Evolutionary conservation across 768 basidiomycete species (phyloP).

Genomic region (Termitomyces sp.): DNA sequence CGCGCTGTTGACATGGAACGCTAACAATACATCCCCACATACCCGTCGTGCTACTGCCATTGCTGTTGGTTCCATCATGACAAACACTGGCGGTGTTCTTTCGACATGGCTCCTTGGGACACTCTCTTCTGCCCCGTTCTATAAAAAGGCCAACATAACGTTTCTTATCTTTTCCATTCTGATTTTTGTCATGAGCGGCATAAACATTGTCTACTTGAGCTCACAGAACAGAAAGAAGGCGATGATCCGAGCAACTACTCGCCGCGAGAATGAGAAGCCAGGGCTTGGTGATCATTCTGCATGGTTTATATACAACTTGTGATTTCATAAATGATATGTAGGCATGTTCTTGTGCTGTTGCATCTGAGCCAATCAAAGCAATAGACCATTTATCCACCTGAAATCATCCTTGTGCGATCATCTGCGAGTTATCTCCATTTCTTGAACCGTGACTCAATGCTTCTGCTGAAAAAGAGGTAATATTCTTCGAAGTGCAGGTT

Average conservation of each 20-base stretch:
- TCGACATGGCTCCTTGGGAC: conserved; percentile 56
- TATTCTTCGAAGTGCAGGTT: no score
- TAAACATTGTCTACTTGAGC: conserved; percentile 38
- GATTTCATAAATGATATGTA: no score
- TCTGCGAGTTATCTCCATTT: no score
- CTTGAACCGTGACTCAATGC: no score
- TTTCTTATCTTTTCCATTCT: conserved; percentile 35
- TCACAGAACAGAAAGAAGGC: conserved; percentile 44
- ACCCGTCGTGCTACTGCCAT: conserved; percentile 54
- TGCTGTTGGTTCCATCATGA: conserved; percentile 55
- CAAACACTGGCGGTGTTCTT: conserved; percentile 57
- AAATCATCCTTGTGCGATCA: no score
- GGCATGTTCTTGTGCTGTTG: no score
- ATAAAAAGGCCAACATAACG: conserved; percentile 42
- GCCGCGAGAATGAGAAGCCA: conserved; percentile 17
- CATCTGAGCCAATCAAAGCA: no score
- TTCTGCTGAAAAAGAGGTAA: no score
- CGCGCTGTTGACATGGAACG: conserved; percentile 51
- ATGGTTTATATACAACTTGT: conserved; percentile 31
- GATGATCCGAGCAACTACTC: background rate
- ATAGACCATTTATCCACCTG: no score
- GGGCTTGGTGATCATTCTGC: conserved; percentile 27
- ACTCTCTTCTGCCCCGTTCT: conserved; percentile 46
- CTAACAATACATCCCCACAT: conserved; percentile 58
- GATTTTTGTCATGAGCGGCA: conserved; percentile 29